Evolutionary conservation across 2,329 filamentous ascomycete species (phyloP), one percentile per base, ranked within the genome.

Genomic region (Trichoderma breve): DNA sequence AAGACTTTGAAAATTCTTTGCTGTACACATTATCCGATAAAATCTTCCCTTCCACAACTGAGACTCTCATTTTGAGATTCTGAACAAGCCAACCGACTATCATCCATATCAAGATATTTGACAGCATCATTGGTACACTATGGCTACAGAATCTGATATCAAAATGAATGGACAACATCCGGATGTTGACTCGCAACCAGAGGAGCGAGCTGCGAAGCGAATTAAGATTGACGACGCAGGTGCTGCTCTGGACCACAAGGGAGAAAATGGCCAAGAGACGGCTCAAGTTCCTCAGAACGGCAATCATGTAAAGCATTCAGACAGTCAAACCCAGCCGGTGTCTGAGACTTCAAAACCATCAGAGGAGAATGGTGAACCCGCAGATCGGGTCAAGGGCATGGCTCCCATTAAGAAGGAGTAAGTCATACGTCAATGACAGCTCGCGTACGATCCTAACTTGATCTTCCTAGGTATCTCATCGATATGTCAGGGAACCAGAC

Each of bases 391-490:
- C 71, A 89, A 85, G 77, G 91, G 91, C 30, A 83, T 91, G 68
- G 92, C 92, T 24, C 88, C 90, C 9, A 88, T 95, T 80, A 94
- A 94, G 81, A 85, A 88, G 78, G 92, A 94, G 89, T 93, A 82
- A 81, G 86, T 82, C 12, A 4, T 24, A 6, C 24, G 21, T 28
- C n/a, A 43, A 24, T 14, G 39, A 67, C 53, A 60, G 14, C 74
- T 75, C 51, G 73, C 15, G 7, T 14, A 60, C 8, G 18, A n/a
- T 6, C 26, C 11, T 28, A 47, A n/a, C 36, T 43, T 24, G 21
- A 18, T 6, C 34, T 32, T 18, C 57, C 9, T 26, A 86, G 85
- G 73, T 86, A 83, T 72, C 80, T 87, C 68, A 78, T 86, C 71
- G 76, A 83, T 30, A 74, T 79, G 24, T 75, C 81, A 12, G 73